Evolutionary conservation across 805 yeast species (phyloP), one percentile per base, ranked within the genome.

Genomic region (Candida pseudofarinosa): DNA sequence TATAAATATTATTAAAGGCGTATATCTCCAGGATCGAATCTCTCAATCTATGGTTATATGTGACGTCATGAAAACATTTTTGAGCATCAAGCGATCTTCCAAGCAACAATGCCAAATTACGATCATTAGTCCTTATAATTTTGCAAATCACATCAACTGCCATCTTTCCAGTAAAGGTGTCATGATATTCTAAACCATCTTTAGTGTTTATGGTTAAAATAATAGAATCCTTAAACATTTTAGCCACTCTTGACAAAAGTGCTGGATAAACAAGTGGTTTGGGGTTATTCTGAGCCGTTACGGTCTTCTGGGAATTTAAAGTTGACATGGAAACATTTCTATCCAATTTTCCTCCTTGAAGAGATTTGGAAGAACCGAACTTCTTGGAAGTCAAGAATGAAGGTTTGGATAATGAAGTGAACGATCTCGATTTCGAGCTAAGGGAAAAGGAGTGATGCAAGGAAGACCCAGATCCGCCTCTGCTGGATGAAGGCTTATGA

Each of bases 1-100:
- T 67, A 47, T 74, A 73, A 10, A 71, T 73, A 46, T 80, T 83
- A 38, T 78, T 78, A 54, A 91, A 87, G 52, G 87, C 95, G 61
- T 91, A 93, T 18, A 91, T 86, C 61, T 93, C 99, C 56, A 76
- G 79, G 16, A 74, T 76, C 0, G 96, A 86, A 63, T 93, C 99
- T 50, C 99, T 74, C 41, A 93, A 71, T 38, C 97, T 74, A 60
- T 90, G 98, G 54, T 89, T 95, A 63, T 91, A 91, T 0, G 97
- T 86, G 19, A 90, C 97, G 65, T 93, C 99, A 58, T 88, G 96
- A 63, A 93, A 89, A 43, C 88, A 79, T 60, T 87, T 87, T 55
- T 93, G 98, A 1, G 97, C 95, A 65, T 93, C 98, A 42, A 93
- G 69, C 0, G 97, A 83, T 49, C 99, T 74, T 20, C 98, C 99